Conservation (phyloP, 2,329 filamentous ascomycete species). For the Gnomoniopsis sp. region DNA sequence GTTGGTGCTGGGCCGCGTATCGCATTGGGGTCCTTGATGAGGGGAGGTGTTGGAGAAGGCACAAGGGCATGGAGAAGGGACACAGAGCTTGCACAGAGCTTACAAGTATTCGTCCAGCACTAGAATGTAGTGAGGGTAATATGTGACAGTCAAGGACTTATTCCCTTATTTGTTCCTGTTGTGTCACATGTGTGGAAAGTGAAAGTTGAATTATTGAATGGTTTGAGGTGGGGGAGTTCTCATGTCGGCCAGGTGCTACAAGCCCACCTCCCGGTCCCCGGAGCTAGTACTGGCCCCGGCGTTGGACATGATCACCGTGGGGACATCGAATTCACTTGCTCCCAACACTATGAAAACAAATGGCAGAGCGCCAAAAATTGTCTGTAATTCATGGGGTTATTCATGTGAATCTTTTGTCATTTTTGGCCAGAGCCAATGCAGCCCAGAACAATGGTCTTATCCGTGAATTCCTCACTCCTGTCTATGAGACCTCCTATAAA, state of each 20-base stretch:
- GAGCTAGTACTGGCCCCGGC: too few species aligned
- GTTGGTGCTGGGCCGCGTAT: background rate
- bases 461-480: slow-evolving; percentile 5
- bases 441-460: background rate
- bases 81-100: background rate
- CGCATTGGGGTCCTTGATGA: background rate
- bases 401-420: background rate
- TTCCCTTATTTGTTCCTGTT: background rate
- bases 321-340: too few species aligned
- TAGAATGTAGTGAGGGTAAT: background rate
- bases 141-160: background rate
- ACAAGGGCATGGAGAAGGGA: background rate
- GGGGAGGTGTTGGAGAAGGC: background rate
- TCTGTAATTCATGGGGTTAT: too few species aligned
- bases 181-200: background rate
- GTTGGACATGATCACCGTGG: too few species aligned
- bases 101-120: background rate
- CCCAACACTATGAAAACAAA: too few species aligned
- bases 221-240: background rate
- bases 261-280: too few species aligned
- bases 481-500: slow-evolving; percentile 17
- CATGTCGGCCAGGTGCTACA: background rate
- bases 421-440: background rate
- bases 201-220: background rate
- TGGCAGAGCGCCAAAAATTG: too few species aligned